Base-by-base conservation (phyloP, 306 rosid species). In the Albizia julibrissin region DNA sequence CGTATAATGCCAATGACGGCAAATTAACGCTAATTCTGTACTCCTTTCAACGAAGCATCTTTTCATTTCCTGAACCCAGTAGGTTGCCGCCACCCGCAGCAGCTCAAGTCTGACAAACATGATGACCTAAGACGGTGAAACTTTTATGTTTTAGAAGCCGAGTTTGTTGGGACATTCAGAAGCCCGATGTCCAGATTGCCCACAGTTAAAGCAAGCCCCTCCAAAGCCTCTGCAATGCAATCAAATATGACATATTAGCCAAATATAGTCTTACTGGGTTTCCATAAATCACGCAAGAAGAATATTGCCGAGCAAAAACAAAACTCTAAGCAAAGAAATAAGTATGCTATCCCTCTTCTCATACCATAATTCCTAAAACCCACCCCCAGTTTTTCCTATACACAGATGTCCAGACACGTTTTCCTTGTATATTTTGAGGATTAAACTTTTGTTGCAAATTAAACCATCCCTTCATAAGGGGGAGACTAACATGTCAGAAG, bases 141-240 rank as follows among this genome's bases (percentile, higher is more conserved):
- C 74, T 75, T 75, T 54, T 58, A 26, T 74, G n/a, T 34, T 65
- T 87, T 85, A 89, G 59, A 71, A 91, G 69, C 81, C 90, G 83
- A 65, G 82, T 81, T 87, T 88, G 87, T 50, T 83, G 31, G 99
- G 99, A 90, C 98, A 96, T 49, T 93, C 98, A 27, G 94, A 87
- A 39, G 99, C 97, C 47, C 94, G 87, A 86, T 96, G 99, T 78
- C 99, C 99, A 13, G 96, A 88, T 78, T 77, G 85, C 37, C 98
- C 99, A 79, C 99, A 96, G 69, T 84, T 91, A 82, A 96, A 96
- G 83, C 99, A 96, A 59, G 99, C 79, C 24, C 99, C 99, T 69
- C 91, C 94, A 84, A 93, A 93, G 75, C 82, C 47, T 87, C 99
- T 93, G 94, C 66, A 83, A 84, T 61, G 82, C 65, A 74, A 82